These are phyloP conservation scores for Diaporthe capsici DNA, from an alignment of 2,329 filamentous ascomycete genomes.

Conservation along the genomic window DNA sequence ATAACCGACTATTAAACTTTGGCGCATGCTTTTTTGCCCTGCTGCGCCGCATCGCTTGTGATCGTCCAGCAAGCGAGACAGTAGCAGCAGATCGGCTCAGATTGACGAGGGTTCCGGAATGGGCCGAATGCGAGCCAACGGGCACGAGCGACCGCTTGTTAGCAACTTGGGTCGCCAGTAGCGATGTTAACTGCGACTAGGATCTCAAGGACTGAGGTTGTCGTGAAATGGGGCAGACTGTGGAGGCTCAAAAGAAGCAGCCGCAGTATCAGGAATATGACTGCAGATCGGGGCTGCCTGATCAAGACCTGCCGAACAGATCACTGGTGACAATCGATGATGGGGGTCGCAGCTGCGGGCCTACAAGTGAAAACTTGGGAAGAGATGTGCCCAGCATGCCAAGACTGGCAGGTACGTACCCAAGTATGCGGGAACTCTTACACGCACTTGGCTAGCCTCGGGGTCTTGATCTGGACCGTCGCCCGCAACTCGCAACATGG, in stretches of 20 bases:
- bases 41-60: slow-evolving; percentile 37
- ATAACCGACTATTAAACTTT: not conserved
- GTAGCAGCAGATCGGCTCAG: slow-evolving; percentile 16
- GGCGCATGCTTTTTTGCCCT: slow-evolving; percentile 1
- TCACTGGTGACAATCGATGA: slow-evolving; percentile 4
- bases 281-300: slow-evolving; percentile 9
- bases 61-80: slow-evolving; percentile 47
- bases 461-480: slow-evolving; percentile 10
- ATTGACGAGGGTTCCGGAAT: slow-evolving; percentile 21
- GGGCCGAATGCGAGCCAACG: slow-evolving; percentile 14
- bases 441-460: slow-evolving; percentile 13
- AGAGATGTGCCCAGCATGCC: not conserved
- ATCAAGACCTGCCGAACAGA: not conserved
- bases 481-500: not conserved
- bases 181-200: not conserved
- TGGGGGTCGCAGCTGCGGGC: not conserved
- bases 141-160: not conserved
- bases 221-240: not conserved
- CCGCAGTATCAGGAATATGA: not conserved
- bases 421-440: not conserved
- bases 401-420: not conserved
- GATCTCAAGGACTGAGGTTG: not conserved
- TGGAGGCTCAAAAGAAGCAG: not conserved
- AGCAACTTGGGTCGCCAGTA: not conserved
- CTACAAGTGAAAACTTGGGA: no score